Percentiles rank a stretch among this genome's conserved stretches.
Conservation (phyloP, 495 filamentous ascomycete genomes). For the Penicillium desertorum region DNA sequence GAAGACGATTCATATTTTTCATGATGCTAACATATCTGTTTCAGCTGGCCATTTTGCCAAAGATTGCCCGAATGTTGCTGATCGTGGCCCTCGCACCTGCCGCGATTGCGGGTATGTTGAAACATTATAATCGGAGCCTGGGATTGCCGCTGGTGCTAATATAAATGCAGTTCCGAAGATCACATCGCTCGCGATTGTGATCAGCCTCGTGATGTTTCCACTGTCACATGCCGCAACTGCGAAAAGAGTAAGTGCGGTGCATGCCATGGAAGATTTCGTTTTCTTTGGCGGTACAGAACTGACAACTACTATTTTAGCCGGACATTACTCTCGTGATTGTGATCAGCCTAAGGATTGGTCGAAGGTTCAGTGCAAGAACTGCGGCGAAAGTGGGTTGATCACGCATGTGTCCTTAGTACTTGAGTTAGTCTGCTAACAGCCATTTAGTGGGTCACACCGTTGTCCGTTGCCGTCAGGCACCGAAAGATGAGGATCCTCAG, state of each 20-base stretch:
- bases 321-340: slow-evolving; percentile 73
- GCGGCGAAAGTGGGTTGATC: slow-evolving; percentile 60
- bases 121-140: not conserved
- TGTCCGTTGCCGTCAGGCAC: slow-evolving; percentile 55
- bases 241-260: slow-evolving; percentile 47
- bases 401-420: not conserved
- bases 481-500: slow-evolving; percentile 21
- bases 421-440: slow-evolving; percentile 17
- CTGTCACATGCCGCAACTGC: slow-evolving; percentile 67
- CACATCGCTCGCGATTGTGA: slow-evolving; percentile 59
- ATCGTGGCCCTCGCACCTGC: slow-evolving; percentile 49
- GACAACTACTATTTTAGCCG: slow-evolving; percentile 38
- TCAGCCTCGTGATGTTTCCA: slow-evolving; percentile 49
- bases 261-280: not conserved
- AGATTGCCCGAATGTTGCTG: slow-evolving; percentile 68
- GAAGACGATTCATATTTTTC: not conserved
- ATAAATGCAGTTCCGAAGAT: slow-evolving; percentile 42
- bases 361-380: slow-evolving; percentile 73
- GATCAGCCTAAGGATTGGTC: slow-evolving; percentile 72
- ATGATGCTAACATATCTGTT: slow-evolving; percentile 16
- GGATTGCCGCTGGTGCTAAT: slow-evolving; percentile 17
- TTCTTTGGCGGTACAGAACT: not conserved
- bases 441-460: slow-evolving; percentile 64
- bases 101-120: slow-evolving; percentile 61
- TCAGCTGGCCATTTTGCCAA: slow-evolving; percentile 78